Conservation (phyloP, 2,329 filamentous ascomycete genomes). For the Nigrospora sphaerica region DNA sequence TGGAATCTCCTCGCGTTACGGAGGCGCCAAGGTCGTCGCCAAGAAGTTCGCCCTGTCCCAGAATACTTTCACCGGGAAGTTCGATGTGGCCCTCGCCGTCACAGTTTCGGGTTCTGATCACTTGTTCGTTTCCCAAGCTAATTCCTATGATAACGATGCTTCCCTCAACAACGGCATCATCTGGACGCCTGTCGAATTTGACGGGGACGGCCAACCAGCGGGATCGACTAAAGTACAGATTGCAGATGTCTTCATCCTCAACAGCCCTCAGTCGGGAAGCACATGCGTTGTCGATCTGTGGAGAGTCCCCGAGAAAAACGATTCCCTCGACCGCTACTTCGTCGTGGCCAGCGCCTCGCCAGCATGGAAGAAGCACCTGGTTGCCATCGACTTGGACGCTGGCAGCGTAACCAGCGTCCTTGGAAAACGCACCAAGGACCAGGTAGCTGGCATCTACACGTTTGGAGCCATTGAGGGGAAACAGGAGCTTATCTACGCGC, state of each 20-base stretch:
- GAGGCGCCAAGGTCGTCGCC: too few species aligned
- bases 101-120: too few species aligned
- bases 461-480: not conserved
- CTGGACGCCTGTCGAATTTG: not conserved
- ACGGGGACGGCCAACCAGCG: not conserved
- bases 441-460: not conserved
- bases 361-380: not conserved
- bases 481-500: not conserved
- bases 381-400: not conserved
- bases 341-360: not conserved
- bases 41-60: too few species aligned
- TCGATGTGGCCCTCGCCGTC: too few species aligned
- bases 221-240: not conserved
- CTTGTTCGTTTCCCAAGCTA: too few species aligned
- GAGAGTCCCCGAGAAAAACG: not conserved
- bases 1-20: too few species aligned
- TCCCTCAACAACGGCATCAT: too few species aligned
- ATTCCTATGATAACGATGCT: too few species aligned
- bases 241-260: not conserved
- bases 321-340: not conserved
- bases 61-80: too few species aligned
- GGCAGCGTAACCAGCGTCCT: not conserved
- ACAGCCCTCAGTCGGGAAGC: not conserved
- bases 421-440: not conserved
- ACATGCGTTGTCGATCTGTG: not conserved